A percentile compares a stretch with the other conserved stretches of the same genome.
Evolutionary conservation across 257 asterid genomes (phyloP).

Genomic region (Scutellaria baicalensis): DNA sequence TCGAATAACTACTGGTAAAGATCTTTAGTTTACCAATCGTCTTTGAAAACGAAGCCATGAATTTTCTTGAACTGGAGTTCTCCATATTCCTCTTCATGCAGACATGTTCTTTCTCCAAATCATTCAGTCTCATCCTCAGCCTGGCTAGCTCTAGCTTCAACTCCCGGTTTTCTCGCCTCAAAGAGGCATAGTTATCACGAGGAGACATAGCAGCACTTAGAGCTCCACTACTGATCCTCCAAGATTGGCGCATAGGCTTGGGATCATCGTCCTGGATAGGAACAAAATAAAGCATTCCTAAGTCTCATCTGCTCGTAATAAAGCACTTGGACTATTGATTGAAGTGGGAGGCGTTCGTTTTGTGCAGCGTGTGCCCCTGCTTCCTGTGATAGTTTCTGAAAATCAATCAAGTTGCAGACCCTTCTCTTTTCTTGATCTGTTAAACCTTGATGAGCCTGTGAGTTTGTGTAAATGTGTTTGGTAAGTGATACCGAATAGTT

Average conservation of each 20-base stretch:
- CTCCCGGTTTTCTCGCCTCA: constrained; percentile 87
- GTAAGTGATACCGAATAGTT: background rate
- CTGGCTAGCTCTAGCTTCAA: constrained; percentile 90
- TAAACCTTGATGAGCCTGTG: constrained; percentile 71
- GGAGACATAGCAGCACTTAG: constrained; percentile 88
- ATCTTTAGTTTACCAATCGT: constrained; percentile 55
- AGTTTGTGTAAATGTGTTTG: background rate
- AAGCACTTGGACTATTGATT: constrained; percentile 90
- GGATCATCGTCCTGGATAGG: constrained; percentile 84
- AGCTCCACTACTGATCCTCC: constrained; percentile 87
- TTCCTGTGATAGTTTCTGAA: constrained; percentile 81
- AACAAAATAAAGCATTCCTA: constrained; percentile 58
- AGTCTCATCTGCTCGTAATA: constrained; percentile 87
- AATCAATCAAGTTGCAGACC: constrained; percentile 73
- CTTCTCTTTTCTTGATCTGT: constrained; percentile 67
- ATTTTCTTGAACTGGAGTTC: constrained; percentile 48
- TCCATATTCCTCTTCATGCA: constrained; percentile 83
- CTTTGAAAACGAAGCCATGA: constrained; percentile 55
- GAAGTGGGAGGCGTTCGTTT: constrained; percentile 94
- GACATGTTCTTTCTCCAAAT: constrained; percentile 89
- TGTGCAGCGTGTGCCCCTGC: constrained; percentile 97
- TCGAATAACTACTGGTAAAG: constrained; percentile 50
- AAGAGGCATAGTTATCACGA: constrained; percentile 82
- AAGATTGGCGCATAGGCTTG: constrained; percentile 68
- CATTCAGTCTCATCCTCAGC: constrained; percentile 85